A percentile compares a stretch with the other conserved stretches of the same genome.
Evolutionary conservation across 1,284 basidiomycete species (phyloP).

Genomic region (Melampsora larici-populina): DNA sequence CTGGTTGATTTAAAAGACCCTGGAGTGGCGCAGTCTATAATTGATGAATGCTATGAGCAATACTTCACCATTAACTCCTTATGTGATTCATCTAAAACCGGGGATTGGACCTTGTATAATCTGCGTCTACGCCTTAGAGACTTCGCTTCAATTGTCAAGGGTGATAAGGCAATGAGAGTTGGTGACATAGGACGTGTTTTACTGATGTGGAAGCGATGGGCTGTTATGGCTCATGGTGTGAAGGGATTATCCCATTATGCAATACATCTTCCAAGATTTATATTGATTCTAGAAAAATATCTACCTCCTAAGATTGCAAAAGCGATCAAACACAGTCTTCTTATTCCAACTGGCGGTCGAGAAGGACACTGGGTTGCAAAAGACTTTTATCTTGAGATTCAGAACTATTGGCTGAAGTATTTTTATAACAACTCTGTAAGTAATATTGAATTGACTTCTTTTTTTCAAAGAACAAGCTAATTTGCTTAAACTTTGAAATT

Average conservation of each 20-base stretch:
- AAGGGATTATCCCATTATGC: too few species aligned
- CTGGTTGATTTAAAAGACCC: neutral
- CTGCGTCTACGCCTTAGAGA: too few species aligned
- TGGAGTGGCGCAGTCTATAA: neutral
- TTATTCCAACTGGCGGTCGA: constrained; percentile 1
- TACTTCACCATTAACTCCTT: neutral
- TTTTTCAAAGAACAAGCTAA: neutral
- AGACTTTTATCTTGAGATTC: constrained; percentile 13
- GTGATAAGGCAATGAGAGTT: too few species aligned
- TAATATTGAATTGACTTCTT: neutral
- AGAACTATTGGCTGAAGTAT: constrained; percentile 21
- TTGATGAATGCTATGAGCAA: neutral
- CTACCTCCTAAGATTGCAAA: neutral
- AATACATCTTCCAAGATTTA: too few species aligned
- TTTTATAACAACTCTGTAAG: neutral
- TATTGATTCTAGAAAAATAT: too few species aligned
- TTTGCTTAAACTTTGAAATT: neutral
- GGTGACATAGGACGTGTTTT: too few species aligned
- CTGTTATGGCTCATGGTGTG: too few species aligned
- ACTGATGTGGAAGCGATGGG: too few species aligned
- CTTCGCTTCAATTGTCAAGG: too few species aligned
- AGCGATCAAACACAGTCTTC: neutral
- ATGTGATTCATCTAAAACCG: neutral
- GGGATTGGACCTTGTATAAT: too few species aligned
- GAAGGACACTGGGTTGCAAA: constrained; percentile 10